A percentile compares a stretch with the other conserved stretches of the same genome.
Evolutionary conservation across 2,329 filamentous ascomycete species (phyloP).

Genomic region (Neopestalotiopsis rosae): DNA sequence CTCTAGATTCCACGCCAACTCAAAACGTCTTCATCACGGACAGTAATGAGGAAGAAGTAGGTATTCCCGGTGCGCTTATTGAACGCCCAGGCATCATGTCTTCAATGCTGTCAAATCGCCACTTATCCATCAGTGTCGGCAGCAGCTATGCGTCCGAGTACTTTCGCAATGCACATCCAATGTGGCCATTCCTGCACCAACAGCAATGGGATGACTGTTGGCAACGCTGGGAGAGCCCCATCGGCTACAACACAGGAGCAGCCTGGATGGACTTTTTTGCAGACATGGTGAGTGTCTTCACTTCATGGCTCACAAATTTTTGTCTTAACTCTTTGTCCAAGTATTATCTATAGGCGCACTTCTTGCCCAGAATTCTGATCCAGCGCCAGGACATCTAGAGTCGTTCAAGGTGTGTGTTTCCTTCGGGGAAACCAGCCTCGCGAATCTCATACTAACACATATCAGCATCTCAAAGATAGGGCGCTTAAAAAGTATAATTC

Average conservation of each 20-base stretch:
- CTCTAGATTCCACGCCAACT: background rate
- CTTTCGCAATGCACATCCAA: background rate
- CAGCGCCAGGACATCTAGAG: background rate
- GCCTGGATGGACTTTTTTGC: background rate
- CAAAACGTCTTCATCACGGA: background rate
- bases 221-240: background rate
- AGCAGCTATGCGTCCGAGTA: background rate
- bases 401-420: background rate
- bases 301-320: background rate
- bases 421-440: background rate
- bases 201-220: background rate
- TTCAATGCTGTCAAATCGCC: background rate
- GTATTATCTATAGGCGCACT: background rate
- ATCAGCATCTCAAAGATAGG: background rate
- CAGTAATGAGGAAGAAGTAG: background rate
- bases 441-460: background rate
- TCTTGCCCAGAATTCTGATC: background rate
- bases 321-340: background rate
- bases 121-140: background rate
- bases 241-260: background rate
- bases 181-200: background rate
- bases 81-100: background rate
- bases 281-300: background rate
- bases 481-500: background rate
- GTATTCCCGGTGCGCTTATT: background rate